phyloP scores from a whole-genome alignment of 2,329 filamentous ascomycete genomes.

The Nothophaeocryptopus gaeumannii region DNA sequence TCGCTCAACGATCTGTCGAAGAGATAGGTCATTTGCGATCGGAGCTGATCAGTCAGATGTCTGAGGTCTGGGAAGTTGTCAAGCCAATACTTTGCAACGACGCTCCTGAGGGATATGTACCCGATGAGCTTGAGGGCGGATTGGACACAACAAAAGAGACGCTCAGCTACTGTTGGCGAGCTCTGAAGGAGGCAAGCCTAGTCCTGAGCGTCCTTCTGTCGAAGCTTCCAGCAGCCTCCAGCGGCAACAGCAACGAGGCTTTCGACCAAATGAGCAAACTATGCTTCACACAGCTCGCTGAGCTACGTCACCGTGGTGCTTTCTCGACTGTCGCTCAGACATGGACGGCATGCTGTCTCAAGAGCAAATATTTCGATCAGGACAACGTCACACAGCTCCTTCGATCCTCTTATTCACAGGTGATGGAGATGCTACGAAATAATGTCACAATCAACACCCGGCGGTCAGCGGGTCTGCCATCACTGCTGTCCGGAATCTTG shows the following conservation, averaged over 20 bases:
- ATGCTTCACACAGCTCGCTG: slow-evolving; percentile 78
- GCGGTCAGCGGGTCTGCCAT: slow-evolving; percentile 86
- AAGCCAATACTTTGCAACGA: slow-evolving; percentile 82
- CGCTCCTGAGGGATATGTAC: slow-evolving; percentile 84
- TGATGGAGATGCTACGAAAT: slow-evolving; percentile 39
- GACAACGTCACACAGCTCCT: slow-evolving; percentile 50
- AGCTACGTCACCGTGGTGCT: slow-evolving; percentile 82
- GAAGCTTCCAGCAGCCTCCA: not conserved
- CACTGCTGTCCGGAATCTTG: slow-evolving; percentile 78
- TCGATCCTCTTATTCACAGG: slow-evolving; percentile 62
- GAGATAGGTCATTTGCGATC: slow-evolving; percentile 1
- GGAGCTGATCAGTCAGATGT: slow-evolving; percentile 47
- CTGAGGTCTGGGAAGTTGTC: slow-evolving; percentile 73
- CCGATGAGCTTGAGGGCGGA: slow-evolving; percentile 70
- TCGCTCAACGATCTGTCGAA: slow-evolving; percentile 25
- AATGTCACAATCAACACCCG: slow-evolving; percentile 79
- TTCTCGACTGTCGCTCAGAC: slow-evolving; percentile 91
- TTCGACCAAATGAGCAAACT: slow-evolving; percentile 46
- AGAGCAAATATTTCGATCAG: slow-evolving; percentile 52
- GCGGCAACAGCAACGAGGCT: not conserved
- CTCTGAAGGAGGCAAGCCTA: slow-evolving; percentile 89
- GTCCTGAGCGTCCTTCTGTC: slow-evolving; percentile 23
- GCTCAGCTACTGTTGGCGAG: slow-evolving; percentile 90
- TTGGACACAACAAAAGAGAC: slow-evolving; percentile 81
- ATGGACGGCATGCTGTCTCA: slow-evolving; percentile 76